Percentiles rank a stretch among this genome's conserved stretches.
phyloP scores from a whole-genome alignment of 2,329 filamentous ascomycete genomes.

The Penicillium sp. region DNA sequence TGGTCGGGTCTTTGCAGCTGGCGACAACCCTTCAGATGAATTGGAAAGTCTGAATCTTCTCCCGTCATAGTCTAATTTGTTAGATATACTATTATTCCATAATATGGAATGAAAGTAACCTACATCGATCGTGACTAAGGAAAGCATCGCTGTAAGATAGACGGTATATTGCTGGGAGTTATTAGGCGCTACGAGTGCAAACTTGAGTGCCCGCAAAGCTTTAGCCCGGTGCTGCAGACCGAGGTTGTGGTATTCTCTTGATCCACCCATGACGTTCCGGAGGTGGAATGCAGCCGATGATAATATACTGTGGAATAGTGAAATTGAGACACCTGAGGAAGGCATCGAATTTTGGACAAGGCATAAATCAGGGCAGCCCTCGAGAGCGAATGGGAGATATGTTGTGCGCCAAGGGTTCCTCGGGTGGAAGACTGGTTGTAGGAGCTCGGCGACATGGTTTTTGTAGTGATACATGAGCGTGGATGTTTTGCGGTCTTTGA shows the following conservation, averaged over 20 bases:
- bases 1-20: constrained; percentile 8
- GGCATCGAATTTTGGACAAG: not conserved
- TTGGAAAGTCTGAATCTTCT: constrained; percentile 24
- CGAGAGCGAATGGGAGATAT: constrained; percentile 16
- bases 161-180: constrained; percentile 9
- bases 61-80: constrained; percentile 14
- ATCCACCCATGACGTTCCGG: constrained; percentile 7
- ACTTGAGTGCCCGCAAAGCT: constrained; percentile 7
- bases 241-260: not conserved
- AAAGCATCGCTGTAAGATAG: constrained; percentile 21
- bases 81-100: not conserved
- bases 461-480: constrained; percentile 12
- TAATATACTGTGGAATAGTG: constrained; percentile 13
- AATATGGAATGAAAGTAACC: not conserved
- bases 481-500: constrained; percentile 2
- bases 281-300: constrained; percentile 17
- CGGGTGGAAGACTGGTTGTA: constrained; percentile 13
- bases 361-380: constrained; percentile 10
- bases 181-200: not conserved
- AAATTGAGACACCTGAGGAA: constrained; percentile 7
- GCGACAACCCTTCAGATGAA: constrained; percentile 20
- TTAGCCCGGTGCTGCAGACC: constrained; percentile 10
- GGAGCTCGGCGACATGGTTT: constrained; percentile 13
- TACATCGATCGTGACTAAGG: constrained; percentile 24
- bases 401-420: constrained; percentile 15